These are phyloP conservation scores for Nissolia schottii DNA, from an alignment of 306 rosid genomes.

Conservation along the genomic window DNA sequence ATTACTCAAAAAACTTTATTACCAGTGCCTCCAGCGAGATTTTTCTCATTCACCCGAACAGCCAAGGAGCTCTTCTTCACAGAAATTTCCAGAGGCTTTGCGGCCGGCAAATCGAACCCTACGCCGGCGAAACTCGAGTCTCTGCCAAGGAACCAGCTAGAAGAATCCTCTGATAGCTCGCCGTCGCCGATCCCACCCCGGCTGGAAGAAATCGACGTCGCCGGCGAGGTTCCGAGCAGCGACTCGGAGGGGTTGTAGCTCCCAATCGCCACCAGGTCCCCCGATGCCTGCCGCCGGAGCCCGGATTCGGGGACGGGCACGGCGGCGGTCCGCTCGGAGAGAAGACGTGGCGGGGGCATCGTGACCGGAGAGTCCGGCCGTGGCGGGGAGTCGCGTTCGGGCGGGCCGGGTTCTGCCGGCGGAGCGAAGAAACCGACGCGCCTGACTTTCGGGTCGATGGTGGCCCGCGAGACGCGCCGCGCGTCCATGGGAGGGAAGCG, in stretches of 20 bases:
- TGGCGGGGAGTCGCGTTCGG: conserved; percentile 10
- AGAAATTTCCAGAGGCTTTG: conserved; percentile 16
- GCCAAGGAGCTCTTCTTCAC: background rate
- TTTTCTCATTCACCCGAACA: conserved; percentile 21
- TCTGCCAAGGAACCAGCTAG: conserved; percentile 37
- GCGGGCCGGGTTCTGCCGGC: conserved; percentile 24
- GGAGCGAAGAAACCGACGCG: conserved; percentile 65
- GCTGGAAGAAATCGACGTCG: conserved; percentile 43
- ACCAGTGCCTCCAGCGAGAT: conserved; percentile 35
- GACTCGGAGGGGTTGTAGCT: conserved; percentile 54
- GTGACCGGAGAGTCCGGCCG: conserved; percentile 41
- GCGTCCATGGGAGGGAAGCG: conserved; percentile 50
- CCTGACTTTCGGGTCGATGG: conserved; percentile 65
- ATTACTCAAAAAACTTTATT: background rate
- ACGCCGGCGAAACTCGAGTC: conserved; percentile 40
- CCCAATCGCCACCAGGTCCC: conserved; percentile 40
- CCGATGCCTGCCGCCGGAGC: conserved; percentile 31
- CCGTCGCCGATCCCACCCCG: conserved; percentile 34
- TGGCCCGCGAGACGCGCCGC: conserved; percentile 48
- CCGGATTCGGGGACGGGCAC: conserved; percentile 57
- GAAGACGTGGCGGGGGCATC: conserved; percentile 65
- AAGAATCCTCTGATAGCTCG: conserved; percentile 54
- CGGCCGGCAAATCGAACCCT: conserved; percentile 33
- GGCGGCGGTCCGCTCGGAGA: conserved; percentile 55
- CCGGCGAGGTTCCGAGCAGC: conserved; percentile 47